Conservation (phyloP, 169 alveolate genomes). For the Cyclospora cayetanensis region DNA sequence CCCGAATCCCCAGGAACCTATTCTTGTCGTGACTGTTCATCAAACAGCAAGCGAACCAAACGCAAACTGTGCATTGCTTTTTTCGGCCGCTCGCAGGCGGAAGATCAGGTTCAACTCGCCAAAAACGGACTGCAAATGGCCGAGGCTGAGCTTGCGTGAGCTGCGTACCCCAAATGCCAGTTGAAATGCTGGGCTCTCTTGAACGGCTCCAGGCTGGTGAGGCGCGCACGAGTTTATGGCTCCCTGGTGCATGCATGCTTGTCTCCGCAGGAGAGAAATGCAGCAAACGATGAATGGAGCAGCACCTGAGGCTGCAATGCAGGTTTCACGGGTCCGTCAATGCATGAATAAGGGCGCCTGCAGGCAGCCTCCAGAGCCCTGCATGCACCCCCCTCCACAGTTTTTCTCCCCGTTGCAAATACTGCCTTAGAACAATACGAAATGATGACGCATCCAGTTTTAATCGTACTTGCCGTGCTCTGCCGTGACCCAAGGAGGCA, state of each 20-base stretch:
- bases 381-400: too few relatives aligned
- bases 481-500: too few relatives aligned
- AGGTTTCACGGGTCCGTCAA: slow-evolving; percentile 34
- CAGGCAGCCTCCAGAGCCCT: too few relatives aligned
- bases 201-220: too few relatives aligned
- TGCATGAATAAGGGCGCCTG: background rate
- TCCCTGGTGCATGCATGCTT: background rate
- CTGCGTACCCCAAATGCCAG: too few relatives aligned
- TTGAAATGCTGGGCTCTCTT: too few relatives aligned
- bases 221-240: too few relatives aligned
- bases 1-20: background rate
- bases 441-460: too few relatives aligned
- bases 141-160: slow-evolving; percentile 45
- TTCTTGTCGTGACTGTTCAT: background rate
- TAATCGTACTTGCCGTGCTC: too few relatives aligned
- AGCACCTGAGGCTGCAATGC: slow-evolving; percentile 49
- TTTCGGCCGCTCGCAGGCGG: background rate
- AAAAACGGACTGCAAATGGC: slow-evolving; percentile 23
- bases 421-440: too few relatives aligned
- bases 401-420: too few relatives aligned
- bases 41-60: background rate
- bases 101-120: slow-evolving; percentile 36
- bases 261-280: slow-evolving; percentile 32
- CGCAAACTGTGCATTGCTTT: background rate
- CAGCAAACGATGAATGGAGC: slow-evolving; percentile 32